Evolutionary conservation across 352 stramenopile genomes (phyloP), one percentile per base, ranked within the genome.

Genomic region (Phytophthora constricta): DNA sequence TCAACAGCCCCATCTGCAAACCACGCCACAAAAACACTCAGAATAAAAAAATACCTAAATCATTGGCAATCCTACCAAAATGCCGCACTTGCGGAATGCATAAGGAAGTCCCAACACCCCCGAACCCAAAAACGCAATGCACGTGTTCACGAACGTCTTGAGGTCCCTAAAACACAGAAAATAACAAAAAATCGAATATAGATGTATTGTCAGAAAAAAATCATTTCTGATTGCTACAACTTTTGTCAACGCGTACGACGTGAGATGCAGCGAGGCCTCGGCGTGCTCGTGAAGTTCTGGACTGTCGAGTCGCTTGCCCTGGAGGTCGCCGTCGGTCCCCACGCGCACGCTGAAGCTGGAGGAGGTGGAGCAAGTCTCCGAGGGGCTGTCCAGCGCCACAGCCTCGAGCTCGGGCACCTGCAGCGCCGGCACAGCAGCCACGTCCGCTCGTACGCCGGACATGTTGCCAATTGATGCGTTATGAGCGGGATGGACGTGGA

Each of bases 51-150:
- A 71, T 39, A 43, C 4, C 25, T 37, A 43, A 20, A 93, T 27
- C 46, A 46, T n/a, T n/a, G n/a, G n/a, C n/a, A n/a, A n/a, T n/a
- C n/a, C n/a, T 45, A 78, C 84, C 41, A 98, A 48, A 52, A 96
- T 96, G 23, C 93, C 93, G 28, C 79, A 89, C 56, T 92, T 80
- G 27, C 83, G 86, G 72, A 98, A 98, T 19, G 92, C 93, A 72
- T 92, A 96, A 9, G 93, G 93, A 8, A 98, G 68, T 0, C 92
- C 93, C 20, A 98, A 74, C 10, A 98, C 84, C 26, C 93, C 93
- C 5, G 93, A 96, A 22, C 93, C 93, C 0, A 98, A 79, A 76
- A 98, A 98, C 16, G 87, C 90, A 65, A 98, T 98, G 57, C 96
- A 85, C 19, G 79, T 85, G 58, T 93, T 93, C n/a, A 76, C 70